A percentile compares a stretch with the other conserved stretches of the same genome.
phyloP scores from a whole-genome alignment of 768 basidiomycete genomes.

The Russula griseocarnosa region DNA sequence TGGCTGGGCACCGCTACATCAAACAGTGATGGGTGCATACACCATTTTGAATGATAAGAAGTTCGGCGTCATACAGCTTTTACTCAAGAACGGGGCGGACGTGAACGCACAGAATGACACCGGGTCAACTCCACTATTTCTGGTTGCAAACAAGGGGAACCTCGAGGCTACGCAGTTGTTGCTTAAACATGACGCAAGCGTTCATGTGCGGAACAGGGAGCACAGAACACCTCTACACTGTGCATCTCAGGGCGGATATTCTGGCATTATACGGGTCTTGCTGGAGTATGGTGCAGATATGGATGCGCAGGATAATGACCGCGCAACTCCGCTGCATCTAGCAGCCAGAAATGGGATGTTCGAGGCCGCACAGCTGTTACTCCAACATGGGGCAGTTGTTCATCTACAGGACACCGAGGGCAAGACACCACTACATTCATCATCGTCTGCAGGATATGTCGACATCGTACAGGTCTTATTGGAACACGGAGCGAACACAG shows the following conservation, averaged over 20 bases:
- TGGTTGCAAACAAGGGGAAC: not conserved
- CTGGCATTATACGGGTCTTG: not conserved
- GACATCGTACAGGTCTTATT: not conserved
- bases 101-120: not conserved
- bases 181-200: not conserved
- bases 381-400: not conserved
- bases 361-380: not conserved
- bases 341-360: not conserved
- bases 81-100: not conserved
- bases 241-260: not conserved
- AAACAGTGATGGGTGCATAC: not conserved
- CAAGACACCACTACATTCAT: not conserved
- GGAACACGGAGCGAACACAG: not conserved
- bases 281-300: not conserved
- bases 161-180: not conserved
- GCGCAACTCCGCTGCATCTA: not conserved
- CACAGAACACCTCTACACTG: not conserved
- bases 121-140: not conserved
- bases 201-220: not conserved
- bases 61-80: not conserved
- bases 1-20: not conserved
- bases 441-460: not conserved
- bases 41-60: not conserved
- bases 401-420: not conserved
- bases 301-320: not conserved